These are phyloP conservation scores for Boletus patriciae DNA, from an alignment of 768 basidiomycete genomes.

Conservation along the genomic window DNA sequence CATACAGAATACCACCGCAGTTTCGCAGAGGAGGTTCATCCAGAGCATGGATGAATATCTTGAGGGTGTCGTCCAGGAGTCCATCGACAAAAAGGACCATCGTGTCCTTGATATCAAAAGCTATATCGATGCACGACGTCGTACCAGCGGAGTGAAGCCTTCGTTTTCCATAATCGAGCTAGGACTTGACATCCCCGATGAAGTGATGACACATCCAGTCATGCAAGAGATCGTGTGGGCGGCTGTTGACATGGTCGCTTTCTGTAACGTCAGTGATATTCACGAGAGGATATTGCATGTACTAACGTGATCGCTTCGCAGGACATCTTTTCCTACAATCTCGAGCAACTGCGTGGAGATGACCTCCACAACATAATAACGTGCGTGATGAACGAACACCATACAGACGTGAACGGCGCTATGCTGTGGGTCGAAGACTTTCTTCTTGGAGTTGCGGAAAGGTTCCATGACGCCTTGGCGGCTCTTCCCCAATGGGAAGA, in stretches of 20 bases:
- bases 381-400: constrained; percentile 46
- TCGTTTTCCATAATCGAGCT: constrained; percentile 39
- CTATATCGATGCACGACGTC: constrained; percentile 42
- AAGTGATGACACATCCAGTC: constrained; percentile 40
- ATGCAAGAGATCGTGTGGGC: constrained; percentile 30
- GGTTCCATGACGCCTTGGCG: constrained; percentile 11
- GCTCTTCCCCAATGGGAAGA: constrained; percentile 40
- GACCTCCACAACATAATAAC: constrained; percentile 44
- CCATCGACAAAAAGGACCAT: constrained; percentile 37
- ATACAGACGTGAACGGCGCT: constrained; percentile 16
- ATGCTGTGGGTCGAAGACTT: constrained; percentile 12
- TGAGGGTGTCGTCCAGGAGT: constrained; percentile 42
- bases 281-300: background rate
- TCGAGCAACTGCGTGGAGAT: constrained; percentile 32
- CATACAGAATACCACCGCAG: constrained; percentile 1
- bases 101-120: constrained; percentile 38
- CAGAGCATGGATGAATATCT: constrained; percentile 37
- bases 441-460: background rate
- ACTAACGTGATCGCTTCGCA: constrained; percentile 6
- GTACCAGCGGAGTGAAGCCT: constrained; percentile 42
- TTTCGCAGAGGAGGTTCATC: constrained; percentile 35
- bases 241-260: constrained; percentile 36
- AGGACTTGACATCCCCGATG: constrained; percentile 38
- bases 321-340: constrained; percentile 34
- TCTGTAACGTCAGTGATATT: constrained; percentile 32